Percentiles rank a stretch among this genome's conserved stretches.
Conservation (phyloP, 73 alveolate species). For the Paramecium sexaurelia region DNA sequence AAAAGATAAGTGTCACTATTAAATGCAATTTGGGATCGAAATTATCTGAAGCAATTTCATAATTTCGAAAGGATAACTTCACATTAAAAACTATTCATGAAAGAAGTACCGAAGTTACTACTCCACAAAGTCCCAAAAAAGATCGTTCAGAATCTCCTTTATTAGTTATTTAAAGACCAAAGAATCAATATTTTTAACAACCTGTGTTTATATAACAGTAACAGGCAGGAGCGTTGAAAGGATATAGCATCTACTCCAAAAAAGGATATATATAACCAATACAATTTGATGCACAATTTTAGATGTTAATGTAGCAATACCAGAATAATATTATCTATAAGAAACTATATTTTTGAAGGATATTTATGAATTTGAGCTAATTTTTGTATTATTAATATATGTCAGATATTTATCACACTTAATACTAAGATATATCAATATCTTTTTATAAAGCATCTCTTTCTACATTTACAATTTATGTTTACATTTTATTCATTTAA, state of each 20-base stretch:
- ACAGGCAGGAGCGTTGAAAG: neutral
- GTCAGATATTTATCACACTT: neutral
- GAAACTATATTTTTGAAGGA: neutral
- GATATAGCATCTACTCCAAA: slow-evolving; percentile 5
- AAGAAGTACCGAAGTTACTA: neutral
- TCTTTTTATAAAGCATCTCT: slow-evolving; percentile 13
- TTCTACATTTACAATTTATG: neutral
- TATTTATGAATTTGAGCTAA: neutral
- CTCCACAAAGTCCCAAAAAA: neutral
- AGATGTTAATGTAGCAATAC: neutral
- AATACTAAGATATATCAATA: neutral
- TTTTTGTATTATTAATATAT: neutral
- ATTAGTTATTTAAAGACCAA: neutral
- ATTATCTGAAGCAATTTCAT: neutral
- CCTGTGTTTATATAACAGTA: neutral
- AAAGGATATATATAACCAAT: neutral
- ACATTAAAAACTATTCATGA: slow-evolving; percentile 30
- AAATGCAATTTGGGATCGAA: neutral
- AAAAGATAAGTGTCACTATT: neutral
- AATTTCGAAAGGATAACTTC: neutral
- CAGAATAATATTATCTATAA: neutral
- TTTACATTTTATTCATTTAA: neutral
- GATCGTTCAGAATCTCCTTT: neutral
- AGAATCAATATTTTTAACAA: neutral
- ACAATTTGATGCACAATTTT: neutral